Conservation (phyloP, 2,329 filamentous ascomycete species). For the Penicillium occitanis region DNA sequence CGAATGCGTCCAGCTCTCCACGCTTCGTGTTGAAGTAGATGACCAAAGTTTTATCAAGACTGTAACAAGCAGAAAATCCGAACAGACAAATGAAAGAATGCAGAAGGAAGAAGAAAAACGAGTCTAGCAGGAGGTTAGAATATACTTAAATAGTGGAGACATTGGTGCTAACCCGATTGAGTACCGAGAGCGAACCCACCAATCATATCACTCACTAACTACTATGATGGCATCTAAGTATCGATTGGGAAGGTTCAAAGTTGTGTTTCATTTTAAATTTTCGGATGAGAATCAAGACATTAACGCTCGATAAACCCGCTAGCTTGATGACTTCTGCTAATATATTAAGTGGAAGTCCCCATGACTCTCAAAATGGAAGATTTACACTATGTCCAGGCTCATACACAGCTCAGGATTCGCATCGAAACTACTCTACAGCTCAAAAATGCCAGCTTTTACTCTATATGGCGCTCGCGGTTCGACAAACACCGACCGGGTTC, state of each 20-base stretch:
- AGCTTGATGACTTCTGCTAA: background rate
- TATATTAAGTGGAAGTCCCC: background rate
- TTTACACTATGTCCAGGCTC: slow-evolving; percentile 7
- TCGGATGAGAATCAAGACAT: background rate
- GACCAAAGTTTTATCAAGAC: too few species aligned
- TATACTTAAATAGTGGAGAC: background rate
- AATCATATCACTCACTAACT: background rate
- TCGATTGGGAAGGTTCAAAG: background rate
- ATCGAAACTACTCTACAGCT: slow-evolving; percentile 7
- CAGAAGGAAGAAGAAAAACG: background rate
- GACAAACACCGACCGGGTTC: slow-evolving; percentile 15
- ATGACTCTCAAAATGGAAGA: background rate
- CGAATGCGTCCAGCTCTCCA: background rate
- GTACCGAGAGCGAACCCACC: slow-evolving; percentile 17
- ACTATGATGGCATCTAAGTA: too few species aligned
- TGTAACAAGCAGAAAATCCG: background rate
- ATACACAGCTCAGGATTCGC: background rate
- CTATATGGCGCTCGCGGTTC: slow-evolving; percentile 18
- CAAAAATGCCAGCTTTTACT: slow-evolving; percentile 21
- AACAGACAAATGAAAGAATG: slow-evolving; percentile 9
- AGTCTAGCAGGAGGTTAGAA: background rate
- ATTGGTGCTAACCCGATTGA: slow-evolving; percentile 11
- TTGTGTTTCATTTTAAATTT: background rate
- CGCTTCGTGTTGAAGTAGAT: background rate
- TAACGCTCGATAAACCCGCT: background rate